phyloP scores from a whole-genome alignment of 163 green algal species.

The Scenedesmus sp. region DNA sequence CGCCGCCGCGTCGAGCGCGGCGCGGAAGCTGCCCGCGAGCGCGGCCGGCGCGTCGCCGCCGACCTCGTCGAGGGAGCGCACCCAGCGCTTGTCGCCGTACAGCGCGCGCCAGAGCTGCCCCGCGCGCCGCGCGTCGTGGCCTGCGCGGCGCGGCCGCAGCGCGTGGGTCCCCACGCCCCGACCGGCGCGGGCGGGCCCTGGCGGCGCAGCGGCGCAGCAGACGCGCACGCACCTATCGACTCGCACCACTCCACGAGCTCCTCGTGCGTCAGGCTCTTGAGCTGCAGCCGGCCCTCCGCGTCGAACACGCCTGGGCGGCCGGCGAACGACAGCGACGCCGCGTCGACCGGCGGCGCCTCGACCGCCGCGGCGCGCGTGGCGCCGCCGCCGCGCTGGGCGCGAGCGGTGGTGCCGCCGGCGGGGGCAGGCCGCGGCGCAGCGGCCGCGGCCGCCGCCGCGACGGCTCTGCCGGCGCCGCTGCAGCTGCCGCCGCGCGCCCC shows the following conservation, averaged over 20 bases:
- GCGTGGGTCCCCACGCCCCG: background rate
- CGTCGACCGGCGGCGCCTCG: too few species aligned
- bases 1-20: slow-evolving; percentile 45
- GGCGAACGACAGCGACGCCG: slow-evolving; percentile 40
- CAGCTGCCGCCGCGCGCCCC: background rate
- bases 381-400: too few species aligned
- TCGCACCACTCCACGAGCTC: slow-evolving; percentile 76
- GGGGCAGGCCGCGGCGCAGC: too few species aligned
- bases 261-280: slow-evolving; percentile 74
- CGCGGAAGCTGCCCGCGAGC: slow-evolving; percentile 49
- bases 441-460: background rate
- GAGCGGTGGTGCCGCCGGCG: too few species aligned
- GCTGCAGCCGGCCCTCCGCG: slow-evolving; percentile 57
- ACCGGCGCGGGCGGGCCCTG: background rate
- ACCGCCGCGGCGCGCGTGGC: too few species aligned
- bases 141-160: background rate
- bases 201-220: background rate
- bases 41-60: slow-evolving; percentile 23
- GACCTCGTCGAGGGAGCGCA: slow-evolving; percentile 46
- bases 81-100: slow-evolving; percentile 48
- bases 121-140: slow-evolving; percentile 7
- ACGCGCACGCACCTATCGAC: background rate
- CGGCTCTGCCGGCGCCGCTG: slow-evolving; percentile 15
- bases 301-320: slow-evolving; percentile 43
- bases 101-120: slow-evolving; percentile 51